A percentile compares a stretch with the other conserved stretches of the same genome.
These are phyloP conservation scores for Dictyostelium citrinum DNA, from an alignment of 78 protist genomes.

Conservation along the genomic window DNA sequence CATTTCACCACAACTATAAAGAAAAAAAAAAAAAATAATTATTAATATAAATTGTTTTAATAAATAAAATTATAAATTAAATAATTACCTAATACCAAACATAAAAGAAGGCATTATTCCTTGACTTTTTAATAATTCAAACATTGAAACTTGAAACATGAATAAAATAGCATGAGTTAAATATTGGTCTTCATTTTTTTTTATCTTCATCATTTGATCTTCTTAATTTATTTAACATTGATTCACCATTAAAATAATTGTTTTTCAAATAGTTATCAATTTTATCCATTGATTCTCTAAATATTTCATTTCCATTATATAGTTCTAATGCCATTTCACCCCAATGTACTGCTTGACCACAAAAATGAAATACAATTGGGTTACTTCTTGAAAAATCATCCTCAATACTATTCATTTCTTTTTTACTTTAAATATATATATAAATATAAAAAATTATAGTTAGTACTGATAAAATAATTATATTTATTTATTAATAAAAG, in stretches of 20 bases:
- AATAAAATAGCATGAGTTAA: background rate
- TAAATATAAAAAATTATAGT: no score
- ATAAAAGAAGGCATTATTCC: background rate
- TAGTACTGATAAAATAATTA: no score
- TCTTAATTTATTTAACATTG: background rate
- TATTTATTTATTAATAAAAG: no score
- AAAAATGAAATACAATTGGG: background rate
- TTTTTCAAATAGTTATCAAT: background rate
- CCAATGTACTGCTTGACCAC: background rate
- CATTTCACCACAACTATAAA: background rate
- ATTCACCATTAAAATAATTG: background rate
- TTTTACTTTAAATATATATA: no score
- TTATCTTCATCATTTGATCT: background rate
- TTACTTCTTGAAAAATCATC: no score
- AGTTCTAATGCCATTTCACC: background rate
- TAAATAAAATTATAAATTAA: background rate
- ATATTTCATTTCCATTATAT: background rate
- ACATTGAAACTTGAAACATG: background rate
- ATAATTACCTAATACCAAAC: background rate
- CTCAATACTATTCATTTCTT: background rate
- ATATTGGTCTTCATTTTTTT: background rate
- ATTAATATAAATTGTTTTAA: no score
- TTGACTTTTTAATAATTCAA: background rate
- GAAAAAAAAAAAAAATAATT: no score
- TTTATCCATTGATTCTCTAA: background rate